Base-by-base conservation (phyloP, 2,329 filamentous ascomycete species). In the Colletotrichum scovillei region DNA sequence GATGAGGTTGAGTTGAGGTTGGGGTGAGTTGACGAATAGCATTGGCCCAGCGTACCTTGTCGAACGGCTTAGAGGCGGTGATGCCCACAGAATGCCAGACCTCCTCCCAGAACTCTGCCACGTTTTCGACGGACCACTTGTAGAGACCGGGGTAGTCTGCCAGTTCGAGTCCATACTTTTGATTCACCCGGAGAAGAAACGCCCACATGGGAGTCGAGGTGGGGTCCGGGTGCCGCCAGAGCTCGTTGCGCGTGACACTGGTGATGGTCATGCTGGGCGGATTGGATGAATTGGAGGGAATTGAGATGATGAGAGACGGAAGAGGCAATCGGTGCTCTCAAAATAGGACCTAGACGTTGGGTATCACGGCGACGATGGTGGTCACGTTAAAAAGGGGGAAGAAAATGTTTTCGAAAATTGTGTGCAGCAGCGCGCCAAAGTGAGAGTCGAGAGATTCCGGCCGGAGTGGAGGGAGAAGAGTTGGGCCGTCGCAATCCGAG, bases 71-170 rank as follows among this genome's bases (percentile, higher is more conserved):
- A 28, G 93, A 93, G 5, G 94, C 90, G 75, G 87, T 91, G 76
- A 98, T 88, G 56, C 93, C 93, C 3, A 93, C 93, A 82, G 93
- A 95, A 55, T 93, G 87, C 95, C 95, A 98, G 11, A 95, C 89
- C 68, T 95, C 92, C 63, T 89, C 91, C 96, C 96, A 98, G 81
- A 98, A 97, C 1, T 88, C 85, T 28, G 91, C 88, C 8, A 95
- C 88, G 77, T 96, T 87, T 8, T 92, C 89, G 75, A 97, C 88
- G 76, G 95, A 98, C 96, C 96, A 98, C 80, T 89, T 85, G 84
- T 96, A 93, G 9, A 98, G 88, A n/a, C 90, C 90, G 24, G 91
- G 84, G 79, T 98, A 98, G 75, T 87, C 90, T 22, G 86, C 80
- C 59, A 97, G 86, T 26, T 86, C 80, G 69, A 95, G 82, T 12